These are phyloP conservation scores for Eucalyptus viminalis DNA, from an alignment of 345 rosid genomes.

Conservation along the genomic window DNA sequence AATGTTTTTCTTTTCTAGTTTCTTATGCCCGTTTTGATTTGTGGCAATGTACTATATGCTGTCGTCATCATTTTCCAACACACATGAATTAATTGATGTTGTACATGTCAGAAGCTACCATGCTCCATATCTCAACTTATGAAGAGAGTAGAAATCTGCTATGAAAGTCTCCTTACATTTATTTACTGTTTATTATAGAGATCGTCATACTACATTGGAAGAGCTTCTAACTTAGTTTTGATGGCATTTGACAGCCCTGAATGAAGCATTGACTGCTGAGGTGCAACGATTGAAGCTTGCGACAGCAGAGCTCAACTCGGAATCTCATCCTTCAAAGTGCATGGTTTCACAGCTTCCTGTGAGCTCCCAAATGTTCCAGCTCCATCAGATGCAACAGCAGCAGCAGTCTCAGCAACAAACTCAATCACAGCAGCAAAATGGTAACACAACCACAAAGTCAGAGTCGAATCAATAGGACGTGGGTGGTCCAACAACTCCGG, in stretches of 20 bases:
- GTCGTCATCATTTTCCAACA: not conserved
- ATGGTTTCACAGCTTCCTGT: slow-evolving; percentile 23
- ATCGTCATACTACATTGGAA: not conserved
- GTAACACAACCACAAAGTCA: slow-evolving; percentile 24
- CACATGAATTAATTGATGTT: not conserved
- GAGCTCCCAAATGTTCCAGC: slow-evolving; percentile 37
- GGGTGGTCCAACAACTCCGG: not conserved
- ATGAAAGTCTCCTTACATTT: not conserved
- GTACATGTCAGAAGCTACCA: not conserved
- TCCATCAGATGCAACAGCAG: slow-evolving; percentile 38
- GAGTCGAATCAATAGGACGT: slow-evolving; percentile 40
- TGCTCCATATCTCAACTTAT: not conserved
- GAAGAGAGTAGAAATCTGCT: not conserved
- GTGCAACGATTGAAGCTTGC: slow-evolving; percentile 44
- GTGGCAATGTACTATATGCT: not conserved
- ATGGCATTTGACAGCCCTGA: slow-evolving; percentile 31
- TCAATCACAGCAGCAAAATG: slow-evolving; percentile 32
- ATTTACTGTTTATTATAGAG: not conserved
- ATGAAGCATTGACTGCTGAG: slow-evolving; percentile 49
- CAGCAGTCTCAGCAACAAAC: not conserved
- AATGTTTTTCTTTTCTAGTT: not conserved
- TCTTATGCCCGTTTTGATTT: not conserved
- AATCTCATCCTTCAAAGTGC: slow-evolving; percentile 31
- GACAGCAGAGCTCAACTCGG: slow-evolving; percentile 25
- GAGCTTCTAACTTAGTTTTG: not conserved